Percentiles rank a stretch among this genome's conserved stretches.
Conservation (phyloP, 768 basidiomycete species). For the Suillus lakei region DNA sequence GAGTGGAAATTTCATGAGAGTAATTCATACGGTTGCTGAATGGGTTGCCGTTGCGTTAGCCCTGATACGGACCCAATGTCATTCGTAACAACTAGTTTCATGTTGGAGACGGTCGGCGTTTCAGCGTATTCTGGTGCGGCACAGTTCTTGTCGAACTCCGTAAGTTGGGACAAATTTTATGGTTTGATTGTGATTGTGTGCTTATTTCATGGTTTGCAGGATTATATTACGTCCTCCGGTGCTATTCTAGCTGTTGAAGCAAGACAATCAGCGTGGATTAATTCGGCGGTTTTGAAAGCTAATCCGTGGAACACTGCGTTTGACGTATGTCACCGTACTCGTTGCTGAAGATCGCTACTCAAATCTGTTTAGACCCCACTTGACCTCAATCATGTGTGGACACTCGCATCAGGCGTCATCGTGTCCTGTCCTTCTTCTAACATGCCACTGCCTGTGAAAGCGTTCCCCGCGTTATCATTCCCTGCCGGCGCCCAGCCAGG, state of each 20-base stretch:
- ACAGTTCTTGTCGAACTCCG: constrained; percentile 39
- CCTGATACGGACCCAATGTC: constrained; percentile 46
- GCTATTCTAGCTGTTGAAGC: constrained; percentile 63
- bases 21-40: neutral
- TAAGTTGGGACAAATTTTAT: neutral
- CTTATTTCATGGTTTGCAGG: constrained; percentile 23
- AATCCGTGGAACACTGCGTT: constrained; percentile 53
- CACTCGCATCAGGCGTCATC: constrained; percentile 51
- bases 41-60: constrained; percentile 20
- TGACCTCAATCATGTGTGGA: constrained; percentile 49
- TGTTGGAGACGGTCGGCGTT: constrained; percentile 57
- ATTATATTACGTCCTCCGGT: constrained; percentile 56
- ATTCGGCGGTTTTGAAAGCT: constrained; percentile 42
- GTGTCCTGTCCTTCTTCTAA: constrained; percentile 52
- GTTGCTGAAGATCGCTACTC: neutral
- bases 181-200: neutral
- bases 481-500: constrained; percentile 38
- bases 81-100: constrained; percentile 49
- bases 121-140: constrained; percentile 65
- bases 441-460: constrained; percentile 51
- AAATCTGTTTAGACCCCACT: constrained; percentile 37
- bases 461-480: constrained; percentile 49
- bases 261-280: constrained; percentile 56
- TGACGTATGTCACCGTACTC: constrained; percentile 33
- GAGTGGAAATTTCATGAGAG: neutral